Evolutionary conservation across 176 grass and related monocot genomes (phyloP), one percentile per base, ranked within the genome.

Genomic region (Coix lacrymajobi): DNA sequence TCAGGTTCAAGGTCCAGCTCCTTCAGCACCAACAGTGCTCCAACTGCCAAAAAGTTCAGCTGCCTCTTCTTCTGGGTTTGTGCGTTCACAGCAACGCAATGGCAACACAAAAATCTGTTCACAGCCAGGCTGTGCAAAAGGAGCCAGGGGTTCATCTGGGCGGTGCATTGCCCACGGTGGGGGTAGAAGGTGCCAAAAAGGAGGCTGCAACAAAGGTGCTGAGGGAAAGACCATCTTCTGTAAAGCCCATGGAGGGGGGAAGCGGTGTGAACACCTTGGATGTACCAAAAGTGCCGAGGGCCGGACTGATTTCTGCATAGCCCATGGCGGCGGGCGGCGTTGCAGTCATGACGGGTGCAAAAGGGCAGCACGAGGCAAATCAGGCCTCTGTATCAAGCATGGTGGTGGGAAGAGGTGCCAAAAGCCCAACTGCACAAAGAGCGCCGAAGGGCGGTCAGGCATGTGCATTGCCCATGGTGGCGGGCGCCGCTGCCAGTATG

Each of bases 211-310:
- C n/a, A 97, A 94, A 83, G 95, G 95, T 52, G 95, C 95, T 15
- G 95, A 97, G 82, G 95, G 95, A 20, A 88, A 80, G 39, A 97
- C 95, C 20, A 92, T 97, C 56, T 94, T 85, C 24, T 97, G 95
- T 71, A 97, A 97, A 41, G 90, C 92, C 6, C 95, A 97, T 76
- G 95, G 95, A 44, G 95, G 95, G 36, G 95, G 95, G 6, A 81
- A 75, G 58, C 85, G 92, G 14, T 97, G 95, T 1, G 79, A 94
- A 8, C 13, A 78, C 58, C 81, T 97, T 61, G 95, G 95, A 20
- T 97, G 95, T 68, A 97, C 92, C 8, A 97, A 97, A 71, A 92
- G 88, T 33, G 90, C 95, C 16, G 95, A 97, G 85, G 92, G 95
- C 12, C 78, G 90, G 30, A 97, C 95, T 29, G 92, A 92, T 33